These are phyloP conservation scores for Ophiostoma triangulosporum DNA, from an alignment of 2,329 filamentous ascomycete species.

Conservation along the genomic window DNA sequence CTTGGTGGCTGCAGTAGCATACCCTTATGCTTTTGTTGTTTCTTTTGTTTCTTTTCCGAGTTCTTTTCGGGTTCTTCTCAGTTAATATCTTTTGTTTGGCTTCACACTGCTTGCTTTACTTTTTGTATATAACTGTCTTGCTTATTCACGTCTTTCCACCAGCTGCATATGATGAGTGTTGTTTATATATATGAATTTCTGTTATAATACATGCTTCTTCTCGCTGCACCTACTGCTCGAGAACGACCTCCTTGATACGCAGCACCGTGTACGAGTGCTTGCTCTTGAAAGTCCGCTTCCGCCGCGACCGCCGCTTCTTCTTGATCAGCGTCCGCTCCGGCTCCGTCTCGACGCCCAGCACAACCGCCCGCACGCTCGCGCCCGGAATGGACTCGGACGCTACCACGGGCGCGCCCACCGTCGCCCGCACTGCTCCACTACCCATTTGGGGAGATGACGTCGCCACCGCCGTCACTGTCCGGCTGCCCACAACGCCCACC, in stretches of 20 bases:
- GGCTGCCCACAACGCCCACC: slow-evolving; percentile 66
- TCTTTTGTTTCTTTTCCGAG: slow-evolving; percentile 18
- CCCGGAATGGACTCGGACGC: slow-evolving; percentile 7
- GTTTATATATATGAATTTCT: too few relatives aligned
- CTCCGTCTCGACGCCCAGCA: slow-evolving; percentile 73
- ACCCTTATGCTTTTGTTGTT: neutral
- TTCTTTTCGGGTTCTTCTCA: slow-evolving; percentile 7
- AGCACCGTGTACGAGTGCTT: slow-evolving; percentile 86
- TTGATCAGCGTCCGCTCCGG: slow-evolving; percentile 66
- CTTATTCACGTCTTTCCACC: too few relatives aligned
- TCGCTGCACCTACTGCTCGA: slow-evolving; percentile 2
- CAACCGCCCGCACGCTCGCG: slow-evolving; percentile 39
- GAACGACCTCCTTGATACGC: slow-evolving; percentile 53
- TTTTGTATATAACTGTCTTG: neutral
- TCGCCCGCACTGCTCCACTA: neutral
- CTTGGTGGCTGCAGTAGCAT: neutral
- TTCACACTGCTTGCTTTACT: too few relatives aligned
- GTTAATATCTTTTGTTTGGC: neutral
- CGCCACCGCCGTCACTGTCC: slow-evolving; percentile 22
- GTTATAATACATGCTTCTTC: neutral
- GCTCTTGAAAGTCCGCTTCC: slow-evolving; percentile 64
- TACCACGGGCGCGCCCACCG: neutral
- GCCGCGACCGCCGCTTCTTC: slow-evolving; percentile 64
- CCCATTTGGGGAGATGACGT: neutral
- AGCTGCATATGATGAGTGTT: too few relatives aligned